Evolutionary conservation across 495 filamentous ascomycete genomes (phyloP).

Genomic region (Thermothielavioides terrestris): DNA sequence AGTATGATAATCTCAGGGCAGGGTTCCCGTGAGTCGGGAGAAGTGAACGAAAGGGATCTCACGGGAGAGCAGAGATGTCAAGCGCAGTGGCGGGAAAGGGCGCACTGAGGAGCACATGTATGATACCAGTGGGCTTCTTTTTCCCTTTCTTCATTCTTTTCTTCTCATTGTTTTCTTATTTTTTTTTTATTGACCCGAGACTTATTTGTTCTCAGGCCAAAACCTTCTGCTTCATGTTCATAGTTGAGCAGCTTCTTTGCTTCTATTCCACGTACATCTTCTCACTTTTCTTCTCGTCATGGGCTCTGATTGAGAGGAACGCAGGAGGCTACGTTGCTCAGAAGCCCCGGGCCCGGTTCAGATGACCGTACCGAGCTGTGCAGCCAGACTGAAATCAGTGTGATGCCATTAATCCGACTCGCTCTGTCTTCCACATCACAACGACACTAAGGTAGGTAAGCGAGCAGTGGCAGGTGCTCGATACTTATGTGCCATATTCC

Average conservation of each 20-base stretch:
- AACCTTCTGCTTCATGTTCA: no score
- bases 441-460: no score
- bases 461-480: no score
- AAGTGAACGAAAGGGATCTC: background rate
- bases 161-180: background rate
- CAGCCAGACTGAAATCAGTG: no score
- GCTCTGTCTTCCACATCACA: no score
- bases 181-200: background rate
- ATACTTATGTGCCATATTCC: no score
- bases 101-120: background rate
- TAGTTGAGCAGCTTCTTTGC: background rate
- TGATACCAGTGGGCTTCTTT: background rate
- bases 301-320: no score
- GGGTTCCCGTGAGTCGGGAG: slow-evolving; percentile 13
- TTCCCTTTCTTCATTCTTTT: background rate
- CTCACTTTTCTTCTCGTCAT: background rate
- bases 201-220: background rate
- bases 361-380: no score
- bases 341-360: no score
- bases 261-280: background rate
- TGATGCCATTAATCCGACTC: no score
- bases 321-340: no score
- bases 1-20: slow-evolving; percentile 32
- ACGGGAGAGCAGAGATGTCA: background rate
- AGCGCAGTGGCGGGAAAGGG: background rate